Percentiles rank a stretch among this genome's conserved stretches.
These are phyloP conservation scores for Phytophthora aleatoria DNA, from an alignment of 352 stramenopile species.

Conservation along the genomic window DNA sequence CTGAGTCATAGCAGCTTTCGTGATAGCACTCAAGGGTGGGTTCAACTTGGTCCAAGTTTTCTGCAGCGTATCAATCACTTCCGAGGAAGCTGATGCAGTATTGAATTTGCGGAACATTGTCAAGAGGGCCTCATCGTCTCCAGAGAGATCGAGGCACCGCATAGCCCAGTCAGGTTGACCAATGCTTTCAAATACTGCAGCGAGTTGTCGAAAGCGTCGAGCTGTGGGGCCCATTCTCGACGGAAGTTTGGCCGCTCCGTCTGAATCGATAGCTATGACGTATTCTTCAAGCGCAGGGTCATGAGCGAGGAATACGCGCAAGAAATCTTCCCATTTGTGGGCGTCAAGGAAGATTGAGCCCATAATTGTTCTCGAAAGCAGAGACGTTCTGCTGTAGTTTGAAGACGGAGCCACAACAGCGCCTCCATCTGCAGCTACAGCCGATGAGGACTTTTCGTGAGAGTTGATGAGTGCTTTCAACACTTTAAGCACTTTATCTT, in stretches of 20 bases:
- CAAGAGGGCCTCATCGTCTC: conserved; percentile 68
- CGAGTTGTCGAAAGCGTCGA: conserved; percentile 49
- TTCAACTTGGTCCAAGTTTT: conserved; percentile 68
- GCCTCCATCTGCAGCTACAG: conserved; percentile 13
- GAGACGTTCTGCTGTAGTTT: conserved; percentile 48
- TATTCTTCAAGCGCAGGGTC: conserved; percentile 77
- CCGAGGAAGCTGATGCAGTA: conserved; percentile 8
- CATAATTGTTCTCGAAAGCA: conserved; percentile 46
- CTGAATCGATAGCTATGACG: conserved; percentile 51
- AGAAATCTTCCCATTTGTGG: conserved; percentile 60
- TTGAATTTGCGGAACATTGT: conserved; percentile 45
- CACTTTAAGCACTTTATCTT: conserved; percentile 51
- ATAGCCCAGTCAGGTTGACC: conserved; percentile 60
- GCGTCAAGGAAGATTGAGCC: conserved; percentile 57
- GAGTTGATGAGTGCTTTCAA: conserved; percentile 43
- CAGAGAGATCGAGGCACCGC: conserved; percentile 71
- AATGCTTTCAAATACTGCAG: conserved; percentile 47
- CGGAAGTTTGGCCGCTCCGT: conserved; percentile 57
- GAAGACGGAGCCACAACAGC: conserved; percentile 22
- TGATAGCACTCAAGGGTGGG: conserved; percentile 46
- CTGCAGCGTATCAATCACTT: conserved; percentile 45
- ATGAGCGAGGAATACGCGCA: conserved; percentile 50
- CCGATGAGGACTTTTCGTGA: conserved; percentile 17
- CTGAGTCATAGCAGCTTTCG: conserved; percentile 33
- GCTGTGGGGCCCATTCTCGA: conserved; percentile 52